A percentile compares a stretch with the other conserved stretches of the same genome.
phyloP scores from a whole-genome alignment of 2,329 filamentous ascomycete genomes.

The Colletotrichum tabaci region DNA sequence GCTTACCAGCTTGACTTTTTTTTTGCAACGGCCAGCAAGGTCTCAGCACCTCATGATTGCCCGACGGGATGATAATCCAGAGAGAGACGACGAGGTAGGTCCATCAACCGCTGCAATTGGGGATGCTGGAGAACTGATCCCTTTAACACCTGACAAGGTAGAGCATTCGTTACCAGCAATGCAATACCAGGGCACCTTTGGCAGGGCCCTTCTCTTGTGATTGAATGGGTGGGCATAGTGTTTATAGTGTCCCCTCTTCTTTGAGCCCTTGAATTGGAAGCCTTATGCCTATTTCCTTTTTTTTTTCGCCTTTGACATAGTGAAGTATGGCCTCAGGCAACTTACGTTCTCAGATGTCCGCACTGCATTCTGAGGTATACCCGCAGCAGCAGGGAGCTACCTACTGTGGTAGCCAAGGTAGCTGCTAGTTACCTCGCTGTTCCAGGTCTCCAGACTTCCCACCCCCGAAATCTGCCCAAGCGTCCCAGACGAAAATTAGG shows the following conservation, averaged over 20 bases:
- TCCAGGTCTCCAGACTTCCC: slow-evolving; percentile 39
- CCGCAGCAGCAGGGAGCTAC: slow-evolving; percentile 8
- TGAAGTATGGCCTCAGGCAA: slow-evolving; percentile 39
- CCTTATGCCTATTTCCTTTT: no score
- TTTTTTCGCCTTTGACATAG: background rate
- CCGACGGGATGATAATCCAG: background rate
- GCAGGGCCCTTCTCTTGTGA: background rate
- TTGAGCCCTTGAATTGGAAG: background rate
- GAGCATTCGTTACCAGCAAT: background rate
- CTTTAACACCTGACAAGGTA: background rate
- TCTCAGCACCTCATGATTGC: background rate
- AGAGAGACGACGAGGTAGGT: background rate
- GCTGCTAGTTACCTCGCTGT: slow-evolving; percentile 8
- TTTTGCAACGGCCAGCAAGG: background rate
- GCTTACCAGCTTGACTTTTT: no score
- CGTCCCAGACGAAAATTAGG: slow-evolving; percentile 45
- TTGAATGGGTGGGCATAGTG: background rate
- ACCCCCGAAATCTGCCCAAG: slow-evolving; percentile 41
- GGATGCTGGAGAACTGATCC: background rate
- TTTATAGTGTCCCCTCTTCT: background rate
- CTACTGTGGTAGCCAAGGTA: slow-evolving; percentile 17
- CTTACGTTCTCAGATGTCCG: slow-evolving; percentile 38
- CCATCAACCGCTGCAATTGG: background rate
- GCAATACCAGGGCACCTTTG: background rate
- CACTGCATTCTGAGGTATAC: slow-evolving; percentile 40